Base-by-base conservation (phyloP, 768 basidiomycete genomes). In the Pisolithus sp. region DNA sequence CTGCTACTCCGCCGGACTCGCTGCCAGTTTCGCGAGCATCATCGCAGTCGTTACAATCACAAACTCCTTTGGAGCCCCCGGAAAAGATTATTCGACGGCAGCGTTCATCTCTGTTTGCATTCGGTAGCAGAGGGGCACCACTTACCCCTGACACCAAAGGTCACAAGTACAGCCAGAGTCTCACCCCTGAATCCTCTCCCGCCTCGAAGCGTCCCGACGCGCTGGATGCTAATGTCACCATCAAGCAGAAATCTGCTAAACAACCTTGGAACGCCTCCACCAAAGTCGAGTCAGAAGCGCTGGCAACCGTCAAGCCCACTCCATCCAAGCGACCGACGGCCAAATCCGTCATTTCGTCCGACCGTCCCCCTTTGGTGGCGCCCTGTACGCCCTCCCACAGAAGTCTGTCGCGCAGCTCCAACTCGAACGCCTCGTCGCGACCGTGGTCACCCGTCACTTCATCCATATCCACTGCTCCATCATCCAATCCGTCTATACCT, bases 181-280 rank as follows among this genome's bases (percentile, higher is more conserved):
- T 85, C 44, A 87, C 84, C 0, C 86, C 87, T 17, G 83, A 86
- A 21, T 77, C 82, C 10, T 82, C 85, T 5, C 82, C 86, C 31
- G 72, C 67, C 46, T 63, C 66, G 23, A 60, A 66, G 52, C 76
- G 68, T n/a, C 26, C 23, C 53, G 36, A 30, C 39, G 34, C 39
- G 2, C 53, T 69, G 28, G 73, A 77, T 53, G 57, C 65, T n/a
- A 67, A 63, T 52, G 53, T 71, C 12, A 76, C 76, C 36, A 56
- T 75, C 46, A 80, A 78, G 59, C 61, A 57, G 48, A 67, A 64
- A 50, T 23, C 67, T 51, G 45, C 57, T 31, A 78, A 79, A 57
- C 82, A 81, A 53, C 72, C 68, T 31, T 93, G 90, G 90, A 93
- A 93, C 61, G 77, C 83, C 56, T 92, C 89, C 5, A 91, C 89